Percentiles rank a stretch among this genome's conserved stretches.
Conservation (phyloP, 2,329 filamentous ascomycete species). For the Cladosporium sp. region DNA sequence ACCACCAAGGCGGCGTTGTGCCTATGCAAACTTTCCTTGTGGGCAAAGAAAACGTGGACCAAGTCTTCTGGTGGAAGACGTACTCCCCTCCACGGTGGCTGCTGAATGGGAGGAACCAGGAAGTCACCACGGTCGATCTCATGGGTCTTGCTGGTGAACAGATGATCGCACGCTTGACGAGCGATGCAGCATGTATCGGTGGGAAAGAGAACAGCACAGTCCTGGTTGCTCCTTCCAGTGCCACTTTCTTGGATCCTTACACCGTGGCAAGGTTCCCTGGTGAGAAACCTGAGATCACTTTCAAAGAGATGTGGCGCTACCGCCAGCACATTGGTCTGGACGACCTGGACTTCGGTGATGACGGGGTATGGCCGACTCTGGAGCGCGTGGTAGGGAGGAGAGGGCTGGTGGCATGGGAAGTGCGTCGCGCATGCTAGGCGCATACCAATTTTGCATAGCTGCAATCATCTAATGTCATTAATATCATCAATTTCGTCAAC, state of each 20-base stretch:
- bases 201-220: conserved; percentile 46
- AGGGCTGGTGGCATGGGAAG: conserved; percentile 44
- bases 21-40: conserved; percentile 72
- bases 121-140: conserved; percentile 66
- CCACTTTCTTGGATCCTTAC: conserved; percentile 63
- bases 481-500: conserved; percentile 5
- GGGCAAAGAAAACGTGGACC: conserved; percentile 60
- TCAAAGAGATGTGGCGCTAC: conserved; percentile 68
- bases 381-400: conserved; percentile 53
- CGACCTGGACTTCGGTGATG: conserved; percentile 73
- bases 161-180: conserved; percentile 57
- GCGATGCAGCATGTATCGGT: conserved; percentile 59
- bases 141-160: conserved; percentile 65
- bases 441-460: neutral
- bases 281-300: conserved; percentile 43
- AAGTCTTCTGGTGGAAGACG: conserved; percentile 81
- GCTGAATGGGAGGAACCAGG: conserved; percentile 68
- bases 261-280: conserved; percentile 6
- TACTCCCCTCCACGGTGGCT: conserved; percentile 80
- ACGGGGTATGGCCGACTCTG: conserved; percentile 70
- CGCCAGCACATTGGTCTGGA: conserved; percentile 69
- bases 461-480: neutral
- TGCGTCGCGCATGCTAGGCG: conserved; percentile 34
- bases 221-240: conserved; percentile 70
- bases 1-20: conserved; percentile 75